Percentiles rank a stretch among this genome's conserved stretches.
phyloP scores from a whole-genome alignment of 1,139 yeast genomes.

The Magnusiomyces paraingens region DNA sequence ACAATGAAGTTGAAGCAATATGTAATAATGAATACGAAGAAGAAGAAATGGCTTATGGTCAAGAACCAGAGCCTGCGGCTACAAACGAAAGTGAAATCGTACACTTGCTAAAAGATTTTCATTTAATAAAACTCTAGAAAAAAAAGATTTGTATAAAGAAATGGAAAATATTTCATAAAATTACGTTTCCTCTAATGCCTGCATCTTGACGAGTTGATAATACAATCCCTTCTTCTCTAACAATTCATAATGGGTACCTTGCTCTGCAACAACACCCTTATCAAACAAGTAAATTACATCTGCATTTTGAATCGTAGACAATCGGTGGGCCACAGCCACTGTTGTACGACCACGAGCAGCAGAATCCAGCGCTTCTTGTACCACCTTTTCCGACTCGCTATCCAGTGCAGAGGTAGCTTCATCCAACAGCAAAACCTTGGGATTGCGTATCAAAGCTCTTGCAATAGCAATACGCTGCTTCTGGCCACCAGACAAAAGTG shows the following conservation, averaged over 20 bases:
- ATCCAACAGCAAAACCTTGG: slow-evolving; percentile 61
- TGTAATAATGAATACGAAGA: no score
- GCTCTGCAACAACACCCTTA: slow-evolving; percentile 67
- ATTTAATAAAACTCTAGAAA: no score
- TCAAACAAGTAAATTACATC: slow-evolving; percentile 80
- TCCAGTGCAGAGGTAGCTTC: slow-evolving; percentile 83
- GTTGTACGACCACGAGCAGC: slow-evolving; percentile 71
- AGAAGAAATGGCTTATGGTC: no score
- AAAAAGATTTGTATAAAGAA: neutral
- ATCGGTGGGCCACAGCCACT: slow-evolving; percentile 82
- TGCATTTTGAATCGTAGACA: slow-evolving; percentile 88
- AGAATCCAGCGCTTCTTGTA: slow-evolving; percentile 54
- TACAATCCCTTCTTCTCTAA: slow-evolving; percentile 35
- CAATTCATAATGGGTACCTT: slow-evolving; percentile 45
- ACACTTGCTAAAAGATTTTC: no score
- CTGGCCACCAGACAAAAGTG: slow-evolving; percentile 81
- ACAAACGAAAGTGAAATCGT: no score
- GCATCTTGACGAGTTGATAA: slow-evolving; percentile 38
- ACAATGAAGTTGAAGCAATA: no score
- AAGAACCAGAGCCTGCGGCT: no score
- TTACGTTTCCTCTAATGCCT: slow-evolving; percentile 26
- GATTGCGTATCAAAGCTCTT: slow-evolving; percentile 63
- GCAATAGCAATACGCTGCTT: slow-evolving; percentile 76
- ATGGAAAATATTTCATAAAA: no score
- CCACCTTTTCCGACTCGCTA: slow-evolving; percentile 73